phyloP scores from a whole-genome alignment of 1,284 basidiomycete genomes.

The Thelephora terrestris region DNA sequence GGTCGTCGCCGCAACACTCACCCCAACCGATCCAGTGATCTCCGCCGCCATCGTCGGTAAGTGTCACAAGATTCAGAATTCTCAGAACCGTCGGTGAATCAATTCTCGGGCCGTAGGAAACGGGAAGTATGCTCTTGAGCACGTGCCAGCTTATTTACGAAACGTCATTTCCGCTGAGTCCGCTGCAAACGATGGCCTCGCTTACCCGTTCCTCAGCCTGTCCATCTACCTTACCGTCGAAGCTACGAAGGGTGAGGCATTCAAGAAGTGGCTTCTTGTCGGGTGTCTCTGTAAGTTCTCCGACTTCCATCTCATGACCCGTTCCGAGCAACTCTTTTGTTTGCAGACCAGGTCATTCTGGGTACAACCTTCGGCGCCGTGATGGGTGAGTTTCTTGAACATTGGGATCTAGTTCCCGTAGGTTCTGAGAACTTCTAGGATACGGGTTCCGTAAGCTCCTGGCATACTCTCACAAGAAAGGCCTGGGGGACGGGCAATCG shows the following conservation, averaged over 20 bases:
- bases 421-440: slow-evolving; percentile 38
- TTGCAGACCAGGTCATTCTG: slow-evolving; percentile 75
- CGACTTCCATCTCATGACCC: neutral
- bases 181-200: slow-evolving; percentile 80
- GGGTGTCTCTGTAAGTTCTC: slow-evolving; percentile 61
- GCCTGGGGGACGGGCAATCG: slow-evolving; percentile 84
- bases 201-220: slow-evolving; percentile 87
- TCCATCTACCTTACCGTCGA: slow-evolving; percentile 82
- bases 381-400: slow-evolving; percentile 39
- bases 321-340: slow-evolving; percentile 1
- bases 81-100: neutral
- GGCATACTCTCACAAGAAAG: slow-evolving; percentile 67
- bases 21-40: slow-evolving; percentile 88
- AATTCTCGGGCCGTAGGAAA: slow-evolving; percentile 48
- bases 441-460: slow-evolving; percentile 70
- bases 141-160: slow-evolving; percentile 80
- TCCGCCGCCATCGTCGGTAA: slow-evolving; percentile 51
- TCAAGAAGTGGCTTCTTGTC: slow-evolving; percentile 73
- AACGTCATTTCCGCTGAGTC: slow-evolving; percentile 87
- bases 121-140: slow-evolving; percentile 80
- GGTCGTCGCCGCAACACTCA: slow-evolving; percentile 82
- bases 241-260: slow-evolving; percentile 47
- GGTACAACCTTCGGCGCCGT: slow-evolving; percentile 70
- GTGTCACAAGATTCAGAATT: slow-evolving; percentile 3
- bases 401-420: slow-evolving; percentile 1